These are phyloP conservation scores for Lodderomyces oxycetoniae DNA, from an alignment of 1,139 yeast species.

Conservation along the genomic window DNA sequence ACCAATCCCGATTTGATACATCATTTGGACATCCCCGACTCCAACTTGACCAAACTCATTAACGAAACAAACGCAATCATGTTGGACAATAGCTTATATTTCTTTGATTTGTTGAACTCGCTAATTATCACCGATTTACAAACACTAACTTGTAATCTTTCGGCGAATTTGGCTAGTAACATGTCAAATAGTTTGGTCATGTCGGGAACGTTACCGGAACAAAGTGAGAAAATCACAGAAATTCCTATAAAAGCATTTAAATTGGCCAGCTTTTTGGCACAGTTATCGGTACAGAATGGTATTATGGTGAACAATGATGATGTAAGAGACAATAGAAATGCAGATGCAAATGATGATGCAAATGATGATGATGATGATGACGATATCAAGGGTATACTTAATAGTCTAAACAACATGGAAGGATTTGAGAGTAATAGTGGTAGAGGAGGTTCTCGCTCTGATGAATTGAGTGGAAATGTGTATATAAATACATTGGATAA, in stretches of 20 bases:
- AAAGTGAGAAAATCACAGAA: constrained; percentile 17
- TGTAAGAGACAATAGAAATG: constrained; percentile 14
- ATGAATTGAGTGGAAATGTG: constrained; percentile 38
- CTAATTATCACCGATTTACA: constrained; percentile 27
- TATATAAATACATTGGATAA: constrained; percentile 46
- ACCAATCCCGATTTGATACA: constrained; percentile 42
- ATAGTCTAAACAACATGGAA: constrained; percentile 11
- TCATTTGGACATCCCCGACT: constrained; percentile 35
- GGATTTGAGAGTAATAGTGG: constrained; percentile 23
- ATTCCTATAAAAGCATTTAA: constrained; percentile 36
- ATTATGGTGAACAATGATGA: constrained; percentile 44
- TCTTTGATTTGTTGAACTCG: constrained; percentile 27
- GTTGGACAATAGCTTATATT: constrained; percentile 24
- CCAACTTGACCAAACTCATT: constrained; percentile 42
- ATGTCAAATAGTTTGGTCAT: constrained; percentile 12
- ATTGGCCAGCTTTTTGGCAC: constrained; percentile 67
- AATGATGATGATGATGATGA: constrained; percentile 25
- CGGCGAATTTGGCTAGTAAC: constrained; percentile 16
- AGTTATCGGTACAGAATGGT: constrained; percentile 61
- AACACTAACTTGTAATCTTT: constrained; percentile 29
- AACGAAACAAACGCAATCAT: constrained; percentile 39
- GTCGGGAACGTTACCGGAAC: constrained; percentile 8
- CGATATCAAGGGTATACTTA: constrained; percentile 20
- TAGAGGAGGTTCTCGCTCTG: too few species aligned
- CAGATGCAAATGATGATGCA: constrained; percentile 5